phyloP scores from a whole-genome alignment of 371 early-diverging fungal species.

The Rhizomucor pusillus region DNA sequence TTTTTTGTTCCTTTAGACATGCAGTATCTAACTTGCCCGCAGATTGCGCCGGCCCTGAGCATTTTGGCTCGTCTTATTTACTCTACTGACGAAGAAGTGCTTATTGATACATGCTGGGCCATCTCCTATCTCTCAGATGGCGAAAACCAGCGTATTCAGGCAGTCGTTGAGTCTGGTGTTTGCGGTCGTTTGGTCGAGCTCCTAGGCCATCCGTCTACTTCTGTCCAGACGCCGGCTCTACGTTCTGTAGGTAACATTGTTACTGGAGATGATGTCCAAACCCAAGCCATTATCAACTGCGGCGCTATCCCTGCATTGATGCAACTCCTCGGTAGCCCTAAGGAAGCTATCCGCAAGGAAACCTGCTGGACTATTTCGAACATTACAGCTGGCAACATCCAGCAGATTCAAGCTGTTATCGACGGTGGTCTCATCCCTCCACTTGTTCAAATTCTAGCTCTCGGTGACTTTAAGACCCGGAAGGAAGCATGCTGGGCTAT shows the following conservation, averaged over 20 bases:
- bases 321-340: conserved; percentile 77
- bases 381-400: conserved; percentile 96
- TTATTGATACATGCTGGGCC: conserved; percentile 99
- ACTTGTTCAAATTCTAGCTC: conserved; percentile 82
- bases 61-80: conserved; percentile 86
- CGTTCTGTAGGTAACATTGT: conserved; percentile 99
- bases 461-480: conserved; percentile 47
- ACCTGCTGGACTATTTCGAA: conserved; percentile 99
- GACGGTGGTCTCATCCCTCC: conserved; percentile 92
- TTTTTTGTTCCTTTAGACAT: no score
- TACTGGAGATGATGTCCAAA: conserved; percentile 97
- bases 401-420: conserved; percentile 94
- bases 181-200: conserved; percentile 91
- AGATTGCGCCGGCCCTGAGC: conserved; percentile 85
- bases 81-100: conserved; percentile 90
- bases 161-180: conserved; percentile 92
- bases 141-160: conserved; percentile 92
- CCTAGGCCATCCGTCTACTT: conserved; percentile 78
- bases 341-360: conserved; percentile 97
- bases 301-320: conserved; percentile 81
- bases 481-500: conserved; percentile 93
- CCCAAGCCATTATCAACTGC: conserved; percentile 91
- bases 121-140: conserved; percentile 98
- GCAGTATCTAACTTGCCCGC: no score
- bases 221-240: conserved; percentile 97